phyloP scores from a whole-genome alignment of 352 stramenopile species.

The Phytophthora chlamydospora region DNA sequence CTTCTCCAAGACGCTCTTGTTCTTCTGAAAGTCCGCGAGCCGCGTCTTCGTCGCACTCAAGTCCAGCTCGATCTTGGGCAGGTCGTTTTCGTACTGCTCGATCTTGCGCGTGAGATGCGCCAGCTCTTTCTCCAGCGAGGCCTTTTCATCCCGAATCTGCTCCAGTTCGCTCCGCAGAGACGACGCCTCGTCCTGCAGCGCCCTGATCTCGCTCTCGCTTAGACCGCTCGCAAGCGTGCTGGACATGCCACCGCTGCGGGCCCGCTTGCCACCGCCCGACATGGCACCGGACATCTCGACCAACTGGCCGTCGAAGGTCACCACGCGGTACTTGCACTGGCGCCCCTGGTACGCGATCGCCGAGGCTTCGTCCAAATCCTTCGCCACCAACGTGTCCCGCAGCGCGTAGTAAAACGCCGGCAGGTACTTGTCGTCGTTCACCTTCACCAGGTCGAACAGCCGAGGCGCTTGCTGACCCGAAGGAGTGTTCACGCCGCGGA shows the following conservation, averaged over 20 bases:
- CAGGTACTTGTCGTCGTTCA: conserved; percentile 89
- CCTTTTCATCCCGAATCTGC: conserved; percentile 68
- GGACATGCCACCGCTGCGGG: conserved; percentile 94
- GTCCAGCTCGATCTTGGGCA: conserved; percentile 93
- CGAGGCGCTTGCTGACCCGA: conserved; percentile 59
- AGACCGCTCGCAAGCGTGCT: conserved; percentile 61
- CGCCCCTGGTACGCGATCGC: conserved; percentile 92
- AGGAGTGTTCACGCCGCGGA: conserved; percentile 55
- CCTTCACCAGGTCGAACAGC: conserved; percentile 90
- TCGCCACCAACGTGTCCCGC: conserved; percentile 97
- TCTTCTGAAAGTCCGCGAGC: conserved; percentile 64
- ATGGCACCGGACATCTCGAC: conserved; percentile 99
- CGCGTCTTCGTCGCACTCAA: conserved; percentile 66
- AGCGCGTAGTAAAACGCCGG: conserved; percentile 97
- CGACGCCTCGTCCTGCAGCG: conserved; percentile 63
- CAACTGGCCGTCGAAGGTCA: conserved; percentile 97
- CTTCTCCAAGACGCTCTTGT: conserved; percentile 75
- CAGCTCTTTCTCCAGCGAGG: conserved; percentile 87
- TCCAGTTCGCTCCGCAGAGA: conserved; percentile 57
- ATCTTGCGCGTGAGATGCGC: conserved; percentile 83
- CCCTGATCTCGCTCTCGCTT: conserved; percentile 66
- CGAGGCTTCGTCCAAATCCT: conserved; percentile 94
- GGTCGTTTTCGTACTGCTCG: conserved; percentile 88
- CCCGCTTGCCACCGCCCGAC: conserved; percentile 96
- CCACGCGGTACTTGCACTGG: conserved; percentile 95